Percentiles rank a stretch among this genome's conserved stretches.
Evolutionary conservation across 1,284 basidiomycete genomes (phyloP).

Genomic region (Lignosus rhinocerotis): DNA sequence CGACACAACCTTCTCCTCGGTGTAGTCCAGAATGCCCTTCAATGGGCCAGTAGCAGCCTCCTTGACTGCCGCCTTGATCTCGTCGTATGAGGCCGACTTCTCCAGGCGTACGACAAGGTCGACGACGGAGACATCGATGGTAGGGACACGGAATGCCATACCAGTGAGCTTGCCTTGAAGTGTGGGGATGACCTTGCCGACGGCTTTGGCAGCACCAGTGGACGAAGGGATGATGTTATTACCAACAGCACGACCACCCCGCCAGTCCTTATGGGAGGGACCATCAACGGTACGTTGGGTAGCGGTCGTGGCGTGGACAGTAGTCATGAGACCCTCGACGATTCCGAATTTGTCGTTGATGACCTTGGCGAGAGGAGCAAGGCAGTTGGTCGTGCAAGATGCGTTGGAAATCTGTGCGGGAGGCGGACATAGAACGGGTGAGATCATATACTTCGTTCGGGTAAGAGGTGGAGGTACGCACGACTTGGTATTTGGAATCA

Average conservation of each 20-base stretch:
- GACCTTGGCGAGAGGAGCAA: slow-evolving; percentile 98
- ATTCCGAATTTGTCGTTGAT: slow-evolving; percentile 97
- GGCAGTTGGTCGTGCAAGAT: slow-evolving; percentile 99
- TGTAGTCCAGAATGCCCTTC: slow-evolving; percentile 93
- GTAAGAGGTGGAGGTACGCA: slow-evolving; percentile 39
- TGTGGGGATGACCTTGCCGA: slow-evolving; percentile 97
- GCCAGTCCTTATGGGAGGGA: slow-evolving; percentile 93
- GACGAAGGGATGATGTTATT: slow-evolving; percentile 99
- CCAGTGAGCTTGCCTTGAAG: slow-evolving; percentile 98
- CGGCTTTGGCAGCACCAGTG: slow-evolving; percentile 99
- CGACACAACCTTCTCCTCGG: slow-evolving; percentile 93
- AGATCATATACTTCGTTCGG: not conserved
- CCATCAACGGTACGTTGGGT: slow-evolving; percentile 99
- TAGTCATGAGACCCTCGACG: slow-evolving; percentile 97
- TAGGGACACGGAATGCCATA: slow-evolving; percentile 98
- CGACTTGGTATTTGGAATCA: slow-evolving; percentile 88
- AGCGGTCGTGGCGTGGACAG: slow-evolving; percentile 95
- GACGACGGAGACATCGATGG: slow-evolving; percentile 96
- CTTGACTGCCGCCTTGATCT: slow-evolving; percentile 91
- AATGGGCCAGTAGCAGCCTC: slow-evolving; percentile 72
- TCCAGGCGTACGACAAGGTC: slow-evolving; percentile 95
- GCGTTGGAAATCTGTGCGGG: slow-evolving; percentile 87
- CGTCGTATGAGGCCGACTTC: slow-evolving; percentile 84
- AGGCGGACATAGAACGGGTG: slow-evolving; percentile 6
- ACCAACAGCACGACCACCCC: slow-evolving; percentile 94